These are phyloP conservation scores for Botrytis byssoidea DNA, from an alignment of 2,329 filamentous ascomycete species.

Conservation along the genomic window DNA sequence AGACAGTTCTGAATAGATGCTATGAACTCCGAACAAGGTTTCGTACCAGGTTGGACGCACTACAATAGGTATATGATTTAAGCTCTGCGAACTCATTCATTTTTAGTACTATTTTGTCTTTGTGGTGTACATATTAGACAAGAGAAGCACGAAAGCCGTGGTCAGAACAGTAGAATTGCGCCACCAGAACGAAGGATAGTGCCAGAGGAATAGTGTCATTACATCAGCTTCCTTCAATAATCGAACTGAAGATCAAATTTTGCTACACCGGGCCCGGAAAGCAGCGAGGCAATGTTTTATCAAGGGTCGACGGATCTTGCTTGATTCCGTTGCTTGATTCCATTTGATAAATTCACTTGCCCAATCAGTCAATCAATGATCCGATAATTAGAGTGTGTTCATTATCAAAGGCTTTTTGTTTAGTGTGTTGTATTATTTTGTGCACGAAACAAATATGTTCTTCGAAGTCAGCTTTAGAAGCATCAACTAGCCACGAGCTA, in stretches of 20 bases:
- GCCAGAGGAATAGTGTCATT: background rate
- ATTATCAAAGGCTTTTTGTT: background rate
- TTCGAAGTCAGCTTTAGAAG: background rate
- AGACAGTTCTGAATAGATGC: too few species aligned
- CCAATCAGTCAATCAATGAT: background rate
- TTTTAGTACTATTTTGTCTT: background rate
- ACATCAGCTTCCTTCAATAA: background rate
- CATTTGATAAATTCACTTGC: background rate
- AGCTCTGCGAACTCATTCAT: background rate
- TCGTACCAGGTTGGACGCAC: too few species aligned
- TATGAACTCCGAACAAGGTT: too few species aligned
- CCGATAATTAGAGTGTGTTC: background rate
- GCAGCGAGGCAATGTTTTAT: background rate
- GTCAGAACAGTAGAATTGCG: background rate
- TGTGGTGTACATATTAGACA: background rate
- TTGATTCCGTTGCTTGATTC: background rate
- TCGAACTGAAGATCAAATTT: background rate
- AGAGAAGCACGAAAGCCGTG: background rate
- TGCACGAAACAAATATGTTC: too few species aligned
- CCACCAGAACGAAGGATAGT: background rate
- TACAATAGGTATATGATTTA: background rate
- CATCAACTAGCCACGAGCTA: background rate
- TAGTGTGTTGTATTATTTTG: background rate
- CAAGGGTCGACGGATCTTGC: background rate
- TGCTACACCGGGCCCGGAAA: background rate